Evolutionary conservation across 768 basidiomycete genomes (phyloP).

Genomic region (Hortiboletus flavorubellus): DNA sequence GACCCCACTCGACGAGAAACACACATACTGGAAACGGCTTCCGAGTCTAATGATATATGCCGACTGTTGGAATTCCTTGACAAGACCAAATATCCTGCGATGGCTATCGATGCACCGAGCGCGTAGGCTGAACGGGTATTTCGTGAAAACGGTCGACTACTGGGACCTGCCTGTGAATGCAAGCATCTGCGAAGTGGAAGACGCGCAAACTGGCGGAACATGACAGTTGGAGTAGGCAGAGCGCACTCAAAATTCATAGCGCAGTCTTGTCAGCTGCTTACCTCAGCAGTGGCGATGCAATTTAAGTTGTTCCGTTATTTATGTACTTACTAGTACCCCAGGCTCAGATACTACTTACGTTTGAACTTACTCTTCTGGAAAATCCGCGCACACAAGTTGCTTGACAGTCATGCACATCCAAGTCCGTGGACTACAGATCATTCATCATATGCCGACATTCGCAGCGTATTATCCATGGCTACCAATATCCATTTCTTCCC

Average conservation of each 20-base stretch:
- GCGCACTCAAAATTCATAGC: constrained; percentile 23
- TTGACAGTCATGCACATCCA: no score
- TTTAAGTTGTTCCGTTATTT: no score
- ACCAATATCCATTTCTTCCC: no score
- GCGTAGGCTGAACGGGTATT: constrained; percentile 31
- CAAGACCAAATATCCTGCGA: constrained; percentile 49
- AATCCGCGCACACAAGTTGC: no score
- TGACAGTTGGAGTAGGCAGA: constrained; percentile 25
- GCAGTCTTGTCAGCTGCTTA: constrained; percentile 26
- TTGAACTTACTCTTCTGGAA: no score
- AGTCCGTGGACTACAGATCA: no score
- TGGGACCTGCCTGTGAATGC: constrained; percentile 40
- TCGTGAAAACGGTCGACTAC: constrained; percentile 18
- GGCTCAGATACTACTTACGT: no score
- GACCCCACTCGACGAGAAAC: not conserved
- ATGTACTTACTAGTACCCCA: no score
- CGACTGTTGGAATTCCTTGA: constrained; percentile 40
- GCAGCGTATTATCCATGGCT: no score
- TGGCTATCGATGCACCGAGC: constrained; percentile 43
- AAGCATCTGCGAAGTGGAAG: constrained; percentile 51
- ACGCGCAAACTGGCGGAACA: constrained; percentile 56
- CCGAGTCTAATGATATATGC: constrained; percentile 48
- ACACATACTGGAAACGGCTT: constrained; percentile 27
- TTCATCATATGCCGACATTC: no score
- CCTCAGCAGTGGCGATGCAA: constrained; percentile 4